phyloP scores from a whole-genome alignment of 2,329 filamentous ascomycete species.

The Thermothelomyces thermophilus region DNA sequence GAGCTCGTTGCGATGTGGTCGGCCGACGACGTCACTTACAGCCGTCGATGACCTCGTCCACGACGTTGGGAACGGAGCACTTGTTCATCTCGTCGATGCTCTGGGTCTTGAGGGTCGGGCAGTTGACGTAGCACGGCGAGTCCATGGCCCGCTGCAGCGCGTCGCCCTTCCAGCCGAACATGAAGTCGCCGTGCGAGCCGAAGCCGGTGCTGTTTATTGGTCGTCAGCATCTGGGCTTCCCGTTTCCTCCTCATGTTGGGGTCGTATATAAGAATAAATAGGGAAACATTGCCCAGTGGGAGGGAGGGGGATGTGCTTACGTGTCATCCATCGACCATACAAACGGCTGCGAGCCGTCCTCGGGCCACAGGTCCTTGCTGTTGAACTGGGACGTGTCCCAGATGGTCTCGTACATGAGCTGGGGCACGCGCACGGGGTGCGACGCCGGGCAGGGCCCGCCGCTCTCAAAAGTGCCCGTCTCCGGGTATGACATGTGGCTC shows the following conservation, averaged over 20 bases:
- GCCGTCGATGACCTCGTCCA: constrained; percentile 12
- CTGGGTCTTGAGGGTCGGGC: constrained; percentile 24
- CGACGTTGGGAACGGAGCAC: constrained; percentile 15
- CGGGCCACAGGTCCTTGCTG: constrained; percentile 19
- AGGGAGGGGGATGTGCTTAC: background rate
- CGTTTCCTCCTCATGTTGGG: background rate
- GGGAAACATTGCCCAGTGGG: too few species aligned
- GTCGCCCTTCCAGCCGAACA: constrained; percentile 23
- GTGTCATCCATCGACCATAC: constrained; percentile 21
- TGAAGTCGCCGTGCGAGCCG: constrained; percentile 21
- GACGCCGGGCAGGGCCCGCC: constrained; percentile 27
- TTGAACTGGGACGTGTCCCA: constrained; percentile 23
- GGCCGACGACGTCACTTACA: too few species aligned
- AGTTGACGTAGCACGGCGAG: constrained; percentile 24
- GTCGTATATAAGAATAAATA: too few species aligned
- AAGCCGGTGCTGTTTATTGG: constrained; percentile 18
- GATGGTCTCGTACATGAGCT: constrained; percentile 32
- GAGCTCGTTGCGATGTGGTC: too few species aligned
- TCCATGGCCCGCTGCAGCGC: constrained; percentile 23
- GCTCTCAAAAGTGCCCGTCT: constrained; percentile 23
- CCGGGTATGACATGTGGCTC: constrained; percentile 22
- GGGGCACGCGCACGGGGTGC: constrained; percentile 32
- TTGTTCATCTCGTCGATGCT: constrained; percentile 19
- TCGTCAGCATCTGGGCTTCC: background rate
- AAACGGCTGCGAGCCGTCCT: constrained; percentile 21